phyloP scores from a whole-genome alignment of 495 filamentous ascomycete species.

The Penicillium macrosclerotiorum region DNA sequence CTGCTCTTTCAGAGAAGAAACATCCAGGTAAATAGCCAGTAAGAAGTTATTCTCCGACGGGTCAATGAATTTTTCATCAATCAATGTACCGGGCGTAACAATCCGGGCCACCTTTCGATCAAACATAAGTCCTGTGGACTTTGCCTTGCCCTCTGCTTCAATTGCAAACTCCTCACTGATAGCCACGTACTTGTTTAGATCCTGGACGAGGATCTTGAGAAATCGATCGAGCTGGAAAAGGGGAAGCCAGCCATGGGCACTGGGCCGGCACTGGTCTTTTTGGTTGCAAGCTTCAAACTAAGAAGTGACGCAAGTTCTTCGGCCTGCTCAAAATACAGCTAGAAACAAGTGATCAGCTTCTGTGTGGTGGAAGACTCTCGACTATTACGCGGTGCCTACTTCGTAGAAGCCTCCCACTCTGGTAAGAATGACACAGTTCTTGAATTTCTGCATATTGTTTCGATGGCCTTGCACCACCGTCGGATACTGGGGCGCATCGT shows the following conservation, averaged over 20 bases:
- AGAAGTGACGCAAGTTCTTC: conserved; percentile 82
- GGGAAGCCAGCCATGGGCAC: conserved; percentile 95
- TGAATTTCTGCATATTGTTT: conserved; percentile 86
- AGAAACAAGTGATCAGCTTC: conserved; percentile 5
- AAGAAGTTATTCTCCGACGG: conserved; percentile 90
- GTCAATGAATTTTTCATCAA: conserved; percentile 97
- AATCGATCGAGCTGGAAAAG: conserved; percentile 88
- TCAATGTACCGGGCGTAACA: conserved; percentile 90
- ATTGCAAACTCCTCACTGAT: conserved; percentile 89
- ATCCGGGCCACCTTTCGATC: conserved; percentile 82
- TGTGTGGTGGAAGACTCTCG: no score
- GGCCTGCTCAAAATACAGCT: conserved; percentile 91
- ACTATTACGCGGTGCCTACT: no score
- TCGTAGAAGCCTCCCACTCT: conserved; percentile 95
- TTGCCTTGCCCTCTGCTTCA: conserved; percentile 60
- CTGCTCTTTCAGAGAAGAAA: conserved; percentile 18
- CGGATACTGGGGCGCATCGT: conserved; percentile 68
- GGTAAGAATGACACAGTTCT: conserved; percentile 84
- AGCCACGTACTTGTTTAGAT: conserved; percentile 85
- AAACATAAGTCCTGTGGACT: conserved; percentile 73
- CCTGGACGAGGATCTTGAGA: conserved; percentile 88
- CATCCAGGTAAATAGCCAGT: conserved; percentile 65
- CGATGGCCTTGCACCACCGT: conserved; percentile 86
- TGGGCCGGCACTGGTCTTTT: conserved; percentile 68
- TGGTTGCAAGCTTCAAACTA: conserved; percentile 83